These are phyloP conservation scores for Lunularia cruciata DNA, from an alignment of 225 moss, liverwort and hornwort genomes.

Conservation along the genomic window DNA sequence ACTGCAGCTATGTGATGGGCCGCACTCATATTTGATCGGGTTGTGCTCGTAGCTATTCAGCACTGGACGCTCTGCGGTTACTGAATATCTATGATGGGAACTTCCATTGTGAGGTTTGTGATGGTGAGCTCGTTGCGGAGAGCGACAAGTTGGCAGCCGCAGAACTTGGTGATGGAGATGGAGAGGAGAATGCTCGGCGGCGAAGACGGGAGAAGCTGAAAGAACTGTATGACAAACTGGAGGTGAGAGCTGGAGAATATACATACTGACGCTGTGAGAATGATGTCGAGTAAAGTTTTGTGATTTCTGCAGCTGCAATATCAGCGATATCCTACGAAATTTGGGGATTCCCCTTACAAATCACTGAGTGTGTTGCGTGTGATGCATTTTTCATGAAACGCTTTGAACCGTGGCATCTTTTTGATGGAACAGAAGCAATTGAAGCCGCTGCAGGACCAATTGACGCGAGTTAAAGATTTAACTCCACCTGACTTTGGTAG, in stretches of 20 bases:
- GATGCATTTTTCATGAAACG: not conserved
- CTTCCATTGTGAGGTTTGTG: constrained; percentile 92
- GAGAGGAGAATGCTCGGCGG: constrained; percentile 93
- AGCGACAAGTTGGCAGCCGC: constrained; percentile 92
- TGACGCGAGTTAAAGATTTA: constrained; percentile 81
- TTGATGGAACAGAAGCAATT: constrained; percentile 68
- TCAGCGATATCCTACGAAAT: not conserved
- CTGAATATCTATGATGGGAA: constrained; percentile 76
- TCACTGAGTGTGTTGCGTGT: not conserved
- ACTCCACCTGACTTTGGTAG: constrained; percentile 91
- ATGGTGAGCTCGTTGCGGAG: constrained; percentile 91
- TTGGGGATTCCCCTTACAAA: constrained; percentile 17
- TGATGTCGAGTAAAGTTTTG: not conserved
- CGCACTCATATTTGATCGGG: not conserved
- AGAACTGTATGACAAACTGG: constrained; percentile 87
- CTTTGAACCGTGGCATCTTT: constrained; percentile 2
- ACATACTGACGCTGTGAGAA: not conserved
- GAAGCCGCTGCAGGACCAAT: constrained; percentile 75
- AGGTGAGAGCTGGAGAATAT: constrained; percentile 46
- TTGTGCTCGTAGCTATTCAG: constrained; percentile 71
- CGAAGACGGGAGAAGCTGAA: constrained; percentile 93
- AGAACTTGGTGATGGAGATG: constrained; percentile 76
- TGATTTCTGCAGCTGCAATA: not conserved
- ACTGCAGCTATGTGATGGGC: not conserved
- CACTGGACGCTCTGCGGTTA: constrained; percentile 83